These are phyloP conservation scores for Penicillium sp. DNA, from an alignment of 2,329 filamentous ascomycete species.

Conservation along the genomic window DNA sequence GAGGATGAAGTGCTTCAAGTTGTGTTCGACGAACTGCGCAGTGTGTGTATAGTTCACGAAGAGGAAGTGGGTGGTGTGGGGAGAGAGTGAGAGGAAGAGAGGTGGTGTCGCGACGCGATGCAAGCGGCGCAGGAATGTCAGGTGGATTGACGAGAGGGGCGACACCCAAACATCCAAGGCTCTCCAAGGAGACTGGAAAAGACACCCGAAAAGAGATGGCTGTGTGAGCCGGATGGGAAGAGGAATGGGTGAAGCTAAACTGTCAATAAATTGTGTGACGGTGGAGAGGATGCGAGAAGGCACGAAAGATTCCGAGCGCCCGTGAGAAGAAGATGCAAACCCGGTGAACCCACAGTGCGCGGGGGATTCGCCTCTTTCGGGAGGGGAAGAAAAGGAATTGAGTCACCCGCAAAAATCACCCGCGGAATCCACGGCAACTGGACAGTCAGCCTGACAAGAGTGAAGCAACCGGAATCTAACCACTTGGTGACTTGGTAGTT, in stretches of 20 bases:
- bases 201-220: not conserved
- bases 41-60: too few species aligned
- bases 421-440: not conserved
- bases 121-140: constrained; percentile 17
- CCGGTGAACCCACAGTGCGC: constrained; percentile 17
- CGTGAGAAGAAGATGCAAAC: constrained; percentile 9
- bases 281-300: too few species aligned
- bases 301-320: not conserved
- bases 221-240: too few species aligned
- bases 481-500: too few species aligned
- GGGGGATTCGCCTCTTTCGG: constrained; percentile 7
- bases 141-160: not conserved
- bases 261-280: too few species aligned
- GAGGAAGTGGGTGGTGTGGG: not conserved
- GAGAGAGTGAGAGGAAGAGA: constrained; percentile 1
- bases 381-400: constrained; percentile 14
- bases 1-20: too few species aligned
- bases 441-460: too few species aligned
- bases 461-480: too few species aligned
- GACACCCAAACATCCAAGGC: too few species aligned
- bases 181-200: not conserved
- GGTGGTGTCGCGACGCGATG: constrained; percentile 12
- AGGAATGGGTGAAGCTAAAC: too few species aligned
- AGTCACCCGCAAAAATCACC: constrained; percentile 14
- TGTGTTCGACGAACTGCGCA: too few species aligned